A percentile compares a stretch with the other conserved stretches of the same genome.
These are phyloP conservation scores for Periconia macrospinosa DNA, from an alignment of 2,329 filamentous ascomycete species.

Conservation along the genomic window DNA sequence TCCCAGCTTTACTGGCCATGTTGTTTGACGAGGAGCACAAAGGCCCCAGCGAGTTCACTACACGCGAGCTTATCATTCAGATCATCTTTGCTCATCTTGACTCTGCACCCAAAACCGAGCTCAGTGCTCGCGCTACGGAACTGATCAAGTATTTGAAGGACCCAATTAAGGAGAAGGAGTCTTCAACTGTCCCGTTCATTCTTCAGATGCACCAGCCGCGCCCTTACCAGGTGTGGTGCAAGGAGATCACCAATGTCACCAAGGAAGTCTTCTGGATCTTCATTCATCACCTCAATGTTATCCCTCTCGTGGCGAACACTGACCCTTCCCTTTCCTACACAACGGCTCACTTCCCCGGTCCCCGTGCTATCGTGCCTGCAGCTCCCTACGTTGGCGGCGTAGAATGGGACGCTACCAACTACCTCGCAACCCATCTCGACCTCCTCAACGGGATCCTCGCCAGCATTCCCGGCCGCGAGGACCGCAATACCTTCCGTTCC, in stretches of 20 bases:
- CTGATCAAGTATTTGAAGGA: slow-evolving; percentile 81
- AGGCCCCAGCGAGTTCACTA: slow-evolving; percentile 94
- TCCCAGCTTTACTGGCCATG: slow-evolving; percentile 83
- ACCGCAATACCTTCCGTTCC: slow-evolving; percentile 77
- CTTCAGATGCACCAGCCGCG: slow-evolving; percentile 83
- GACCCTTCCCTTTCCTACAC: slow-evolving; percentile 46
- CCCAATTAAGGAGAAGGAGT: slow-evolving; percentile 69
- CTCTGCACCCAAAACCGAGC: slow-evolving; percentile 57
- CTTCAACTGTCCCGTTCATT: slow-evolving; percentile 81
- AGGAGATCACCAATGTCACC: slow-evolving; percentile 87
- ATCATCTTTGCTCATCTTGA: slow-evolving; percentile 88
- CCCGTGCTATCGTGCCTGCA: slow-evolving; percentile 86
- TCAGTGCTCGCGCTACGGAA: slow-evolving; percentile 69
- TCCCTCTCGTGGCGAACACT: slow-evolving; percentile 60
- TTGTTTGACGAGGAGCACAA: slow-evolving; percentile 98
- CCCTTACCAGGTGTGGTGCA: slow-evolving; percentile 92
- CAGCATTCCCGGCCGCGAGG: slow-evolving; percentile 68
- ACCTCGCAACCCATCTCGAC: slow-evolving; percentile 88
- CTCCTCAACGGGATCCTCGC: slow-evolving; percentile 89
- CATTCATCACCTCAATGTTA: slow-evolving; percentile 87
- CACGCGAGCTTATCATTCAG: slow-evolving; percentile 84
- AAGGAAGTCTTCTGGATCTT: slow-evolving; percentile 99
- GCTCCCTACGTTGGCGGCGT: slow-evolving; percentile 96
- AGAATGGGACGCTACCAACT: slow-evolving; percentile 98
- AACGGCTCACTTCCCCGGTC: slow-evolving; percentile 77